Base-by-base conservation (phyloP, 2,329 filamentous ascomycete genomes). In the Colletotrichum sp. region DNA sequence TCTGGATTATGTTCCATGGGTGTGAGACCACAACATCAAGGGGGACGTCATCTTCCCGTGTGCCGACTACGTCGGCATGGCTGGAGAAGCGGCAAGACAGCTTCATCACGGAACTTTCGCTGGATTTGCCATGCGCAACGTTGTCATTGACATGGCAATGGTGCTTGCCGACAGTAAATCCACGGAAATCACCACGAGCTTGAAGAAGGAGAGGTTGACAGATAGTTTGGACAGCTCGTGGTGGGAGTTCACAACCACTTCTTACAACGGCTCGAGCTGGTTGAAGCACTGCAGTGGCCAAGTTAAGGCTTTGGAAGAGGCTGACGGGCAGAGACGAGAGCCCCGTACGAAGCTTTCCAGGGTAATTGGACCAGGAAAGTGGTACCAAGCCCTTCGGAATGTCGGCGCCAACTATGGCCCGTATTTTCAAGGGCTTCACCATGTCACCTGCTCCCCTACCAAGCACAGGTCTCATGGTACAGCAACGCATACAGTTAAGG, bases 41-140 rank as follows among this genome's bases (percentile, higher is more conserved):
- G 27, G 44, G 5, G 59, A 66, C n/a, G 27, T 71, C 0, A 44
- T 74, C n/a, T 74, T 48, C 19, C 72, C 72, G 1, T 74, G 59
- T 6, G 66, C 48, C 4, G 28, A 67, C 15, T 74, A 74, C 13
- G 59, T 64, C 19, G 59, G 52, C 13, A 74, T 74, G 72, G 72
- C 72, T 13, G 72, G 72, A 11, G 72, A 74, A 59, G 72, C 72
- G 7, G 67, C 57, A 11, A 28, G 67, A 28, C 72, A 74, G 19
- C 25, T 71, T 8, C 68, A 74, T 15, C 52, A 59, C 32, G 59
- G 72, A 3, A 34, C 27, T 4, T 65, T 61, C 22, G 25, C 66
- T 12, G 79, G 78, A 4, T 83, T 81, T 36, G 74, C 76, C n/a
- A 57, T 86, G 22, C 80, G 82, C 1, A 78, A 84, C 34, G 75